Evolutionary conservation across 305 asterid genomes (phyloP), one percentile per base, ranked within the genome.

Genomic region (Plantago coronopus): DNA sequence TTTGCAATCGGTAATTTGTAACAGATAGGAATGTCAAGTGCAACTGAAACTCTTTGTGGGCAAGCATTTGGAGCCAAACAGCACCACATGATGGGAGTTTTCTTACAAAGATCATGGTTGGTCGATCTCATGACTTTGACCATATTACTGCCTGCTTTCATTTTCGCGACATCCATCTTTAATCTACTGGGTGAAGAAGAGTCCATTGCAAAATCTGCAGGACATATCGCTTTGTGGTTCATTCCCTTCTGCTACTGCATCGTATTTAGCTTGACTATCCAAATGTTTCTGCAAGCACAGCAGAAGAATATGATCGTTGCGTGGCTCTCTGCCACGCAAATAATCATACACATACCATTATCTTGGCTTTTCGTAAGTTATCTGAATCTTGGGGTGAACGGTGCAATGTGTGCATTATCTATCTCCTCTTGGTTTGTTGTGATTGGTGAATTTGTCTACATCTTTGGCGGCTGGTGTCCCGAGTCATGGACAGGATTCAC

Each of bases 281-380:
- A 79, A 63, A 77, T 78, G 77, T 82, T 63, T 67, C 69, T 81
- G 17, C 88, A 81, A 70, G 81, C 83, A n/a, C 83, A 79, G 68
- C 78, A 73, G 59, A 82, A 79, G 65, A 82, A 79, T 58, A 65
- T 61, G 64, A 44, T 79, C 8, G 69, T 78, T 19, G 80, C 82
- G 1, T 71, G 70, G 70, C 69, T 77, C 0, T 65, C 80, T 4
- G 48, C 59, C 6, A 23, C 40, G 27, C 69, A 68, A 4, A 55
- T 82, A 17, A 14, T 66, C 7, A 54, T 73, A 43, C 89, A 82
- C 53, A 15, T 79, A 2, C 61, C 74, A 3, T 19, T 82, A 17
- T 72, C 80, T 29, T 79, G 81, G 85, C 40, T 82, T 31, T 72
- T 79, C 14, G 85, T 75, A 4, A 29, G 31, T 14, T 64, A 60